These are phyloP conservation scores for Apocynum venetum DNA, from an alignment of 257 asterid genomes.

Conservation along the genomic window DNA sequence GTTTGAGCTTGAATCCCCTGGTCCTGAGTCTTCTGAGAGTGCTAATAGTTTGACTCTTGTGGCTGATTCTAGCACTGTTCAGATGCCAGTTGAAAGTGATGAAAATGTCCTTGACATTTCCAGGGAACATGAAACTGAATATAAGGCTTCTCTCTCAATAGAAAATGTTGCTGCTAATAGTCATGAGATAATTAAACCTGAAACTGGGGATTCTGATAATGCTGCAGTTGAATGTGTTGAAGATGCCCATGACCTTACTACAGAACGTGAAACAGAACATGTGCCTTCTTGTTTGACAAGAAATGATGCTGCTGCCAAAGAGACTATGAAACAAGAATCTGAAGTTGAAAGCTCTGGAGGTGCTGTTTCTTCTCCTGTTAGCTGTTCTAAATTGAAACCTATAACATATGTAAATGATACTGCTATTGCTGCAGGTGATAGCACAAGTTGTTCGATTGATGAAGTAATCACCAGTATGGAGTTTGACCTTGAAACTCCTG, in stretches of 20 bases:
- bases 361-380: constrained; percentile 9
- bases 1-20: constrained; percentile 1
- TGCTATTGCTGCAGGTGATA: not conserved
- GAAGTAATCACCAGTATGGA: not conserved
- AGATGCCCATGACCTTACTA: not conserved
- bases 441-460: not conserved
- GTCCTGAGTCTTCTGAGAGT: not conserved
- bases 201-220: not conserved
- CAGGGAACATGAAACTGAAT: not conserved
- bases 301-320: not conserved
- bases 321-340: not conserved
- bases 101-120: not conserved
- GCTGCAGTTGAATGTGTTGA: not conserved
- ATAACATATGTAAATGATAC: not conserved
- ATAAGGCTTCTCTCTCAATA: not conserved
- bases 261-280: constrained; percentile 2
- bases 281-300: not conserved
- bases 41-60: not conserved
- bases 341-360: constrained; percentile 2
- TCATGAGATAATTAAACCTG: not conserved
- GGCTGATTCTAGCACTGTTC: not conserved
- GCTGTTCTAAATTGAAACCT: not conserved
- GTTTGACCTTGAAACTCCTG: constrained; percentile 1
- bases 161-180: not conserved
- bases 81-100: not conserved